Evolutionary conservation across 805 yeast species (phyloP).

Genomic region (Metschnikowia continentalis): DNA sequence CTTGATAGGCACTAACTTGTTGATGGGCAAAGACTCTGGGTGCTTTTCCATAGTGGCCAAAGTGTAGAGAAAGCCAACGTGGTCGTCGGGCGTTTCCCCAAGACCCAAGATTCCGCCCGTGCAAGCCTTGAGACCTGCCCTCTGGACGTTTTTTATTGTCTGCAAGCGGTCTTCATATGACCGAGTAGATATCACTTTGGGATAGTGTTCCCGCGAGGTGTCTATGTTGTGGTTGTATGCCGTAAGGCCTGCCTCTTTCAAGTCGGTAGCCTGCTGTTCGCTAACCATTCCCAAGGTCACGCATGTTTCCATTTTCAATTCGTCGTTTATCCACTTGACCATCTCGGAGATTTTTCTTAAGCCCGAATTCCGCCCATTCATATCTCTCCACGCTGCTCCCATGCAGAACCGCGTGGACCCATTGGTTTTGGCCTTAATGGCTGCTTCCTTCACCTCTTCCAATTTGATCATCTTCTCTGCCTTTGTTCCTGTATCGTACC

Average conservation of each 20-base stretch:
- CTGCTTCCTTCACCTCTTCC: constrained; percentile 62
- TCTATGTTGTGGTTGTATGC: constrained; percentile 82
- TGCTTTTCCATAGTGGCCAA: constrained; percentile 65
- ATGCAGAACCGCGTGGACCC: constrained; percentile 78
- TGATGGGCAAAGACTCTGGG: constrained; percentile 81
- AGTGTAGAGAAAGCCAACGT: constrained; percentile 58
- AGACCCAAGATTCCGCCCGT: constrained; percentile 79
- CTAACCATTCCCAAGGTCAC: constrained; percentile 79
- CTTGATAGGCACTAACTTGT: constrained; percentile 69
- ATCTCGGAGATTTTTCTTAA: constrained; percentile 58
- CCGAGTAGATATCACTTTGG: constrained; percentile 67
- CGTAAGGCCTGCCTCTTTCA: constrained; percentile 69
- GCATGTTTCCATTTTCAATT: constrained; percentile 69
- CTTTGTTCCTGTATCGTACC: constrained; percentile 66
- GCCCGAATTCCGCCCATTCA: constrained; percentile 72
- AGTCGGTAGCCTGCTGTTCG: constrained; percentile 53
- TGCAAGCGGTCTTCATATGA: constrained; percentile 65
- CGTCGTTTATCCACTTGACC: constrained; percentile 57
- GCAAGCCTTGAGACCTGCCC: constrained; percentile 64
- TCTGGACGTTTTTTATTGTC: constrained; percentile 61
- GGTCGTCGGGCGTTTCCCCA: constrained; percentile 72
- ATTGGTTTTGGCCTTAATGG: constrained; percentile 59
- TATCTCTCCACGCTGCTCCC: constrained; percentile 89
- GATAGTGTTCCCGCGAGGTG: constrained; percentile 73
- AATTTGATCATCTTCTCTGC: constrained; percentile 61